These are phyloP conservation scores for Pichia sp. DNA, from an alignment of 1,139 yeast species.

Conservation along the genomic window DNA sequence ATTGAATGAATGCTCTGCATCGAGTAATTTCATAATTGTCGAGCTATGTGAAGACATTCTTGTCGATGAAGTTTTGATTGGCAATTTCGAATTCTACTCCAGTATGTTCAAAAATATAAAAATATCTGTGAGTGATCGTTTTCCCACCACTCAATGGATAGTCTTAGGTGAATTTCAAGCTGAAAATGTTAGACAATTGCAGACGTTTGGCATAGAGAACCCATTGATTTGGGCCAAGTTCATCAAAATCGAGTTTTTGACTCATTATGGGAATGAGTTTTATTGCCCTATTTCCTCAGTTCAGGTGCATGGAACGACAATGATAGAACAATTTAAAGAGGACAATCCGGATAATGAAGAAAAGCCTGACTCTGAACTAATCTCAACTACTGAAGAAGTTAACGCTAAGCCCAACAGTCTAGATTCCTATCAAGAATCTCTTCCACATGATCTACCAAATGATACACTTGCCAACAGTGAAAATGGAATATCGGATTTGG, in stretches of 20 bases:
- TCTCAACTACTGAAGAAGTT: background rate
- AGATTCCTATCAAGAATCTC: background rate
- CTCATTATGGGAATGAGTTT: slow-evolving; percentile 82
- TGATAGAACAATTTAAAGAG: slow-evolving; percentile 87
- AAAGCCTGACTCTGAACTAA: background rate
- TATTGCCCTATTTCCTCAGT: slow-evolving; percentile 88
- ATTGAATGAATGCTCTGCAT: slow-evolving; percentile 70
- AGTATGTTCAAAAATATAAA: slow-evolving; percentile 69
- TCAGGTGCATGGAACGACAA: slow-evolving; percentile 87
- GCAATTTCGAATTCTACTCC: slow-evolving; percentile 87
- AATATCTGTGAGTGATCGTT: slow-evolving; percentile 74
- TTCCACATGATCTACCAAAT: background rate
- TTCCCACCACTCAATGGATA: slow-evolving; percentile 68
- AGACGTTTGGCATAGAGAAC: slow-evolving; percentile 62
- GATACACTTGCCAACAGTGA: background rate
- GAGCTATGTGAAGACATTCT: slow-evolving; percentile 89
- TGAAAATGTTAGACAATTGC: slow-evolving; percentile 65
- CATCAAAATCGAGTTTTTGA: slow-evolving; percentile 64
- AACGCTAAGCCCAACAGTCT: background rate
- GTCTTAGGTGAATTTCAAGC: slow-evolving; percentile 74
- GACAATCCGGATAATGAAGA: slow-evolving; percentile 35
- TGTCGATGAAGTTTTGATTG: slow-evolving; percentile 72
- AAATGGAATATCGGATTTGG: background rate
- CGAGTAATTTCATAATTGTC: slow-evolving; percentile 67
- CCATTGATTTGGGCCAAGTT: slow-evolving; percentile 91